Evolutionary conservation across 2,329 filamentous ascomycete genomes (phyloP), one percentile per base, ranked within the genome.

Genomic region (Daldinia eschscholtzii): DNA sequence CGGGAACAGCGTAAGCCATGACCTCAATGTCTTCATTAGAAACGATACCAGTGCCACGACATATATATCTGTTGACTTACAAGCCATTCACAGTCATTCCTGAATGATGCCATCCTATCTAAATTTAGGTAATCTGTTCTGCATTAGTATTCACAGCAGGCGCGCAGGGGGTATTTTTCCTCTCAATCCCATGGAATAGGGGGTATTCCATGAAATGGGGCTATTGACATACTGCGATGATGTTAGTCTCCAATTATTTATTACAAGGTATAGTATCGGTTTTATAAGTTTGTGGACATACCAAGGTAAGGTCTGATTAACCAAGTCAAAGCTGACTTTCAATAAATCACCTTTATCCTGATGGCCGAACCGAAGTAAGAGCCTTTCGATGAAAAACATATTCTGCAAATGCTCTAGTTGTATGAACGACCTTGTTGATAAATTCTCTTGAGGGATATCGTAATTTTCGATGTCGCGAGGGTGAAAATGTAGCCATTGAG

Each of bases 381-480:
- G 81, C 15, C 88, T 81, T 63, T 90, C 85, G 5, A 89, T 78
- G 9, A 90, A 83, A 64, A 91, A 89, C 2, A 87, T 79, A 42
- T 89, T 89, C 46, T 89, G 84, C 0, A 88, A 76, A 52, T 87
- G 83, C 23, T 85, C 82, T 2, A 88, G 79, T 2, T 81, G 80
- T 0, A 86, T 76, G 1, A 88, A 74, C 13, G 86, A 80, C 1
- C 84, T 79, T 4, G 80, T 79, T 58, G 85, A 85, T 0, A 86
- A 67, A 0, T 76, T 73, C 0, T 77, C 69, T 0, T 79, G 65
- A 4, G 79, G 69, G 0, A 77, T 42, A 0, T 76, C 73, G 0
- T 74, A 74, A 6, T 80, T 74, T 10, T 80, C 77, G 1, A 86
- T 60, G 2, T 83, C 79, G 5, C 79, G 75, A 0, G 81, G 75